Evolutionary conservation across 106 monocot genomes (phyloP).

Genomic region (Allium fistulosum): DNA sequence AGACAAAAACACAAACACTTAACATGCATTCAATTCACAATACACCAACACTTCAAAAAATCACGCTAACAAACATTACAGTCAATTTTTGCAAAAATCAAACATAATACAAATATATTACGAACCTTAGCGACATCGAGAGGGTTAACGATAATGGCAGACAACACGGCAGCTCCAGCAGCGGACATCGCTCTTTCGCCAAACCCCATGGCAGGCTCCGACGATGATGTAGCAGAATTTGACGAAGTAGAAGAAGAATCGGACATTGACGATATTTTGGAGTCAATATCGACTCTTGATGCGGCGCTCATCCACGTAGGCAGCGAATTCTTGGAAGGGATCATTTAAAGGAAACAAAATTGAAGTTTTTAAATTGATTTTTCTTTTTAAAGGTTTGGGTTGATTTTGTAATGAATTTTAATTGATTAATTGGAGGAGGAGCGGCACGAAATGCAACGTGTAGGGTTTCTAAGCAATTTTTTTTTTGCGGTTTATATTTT

Average conservation of each 20-base stretch:
- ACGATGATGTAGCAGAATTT: neutral
- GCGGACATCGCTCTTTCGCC: slow-evolving; percentile 74
- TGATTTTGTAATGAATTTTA: too few species aligned
- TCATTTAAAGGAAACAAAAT: too few species aligned
- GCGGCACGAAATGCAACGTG: too few species aligned
- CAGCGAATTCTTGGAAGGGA: neutral
- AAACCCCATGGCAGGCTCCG: slow-evolving; percentile 47
- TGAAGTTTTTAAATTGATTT: too few species aligned
- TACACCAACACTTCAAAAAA: neutral
- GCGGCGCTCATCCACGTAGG: slow-evolving; percentile 49
- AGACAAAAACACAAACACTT: neutral
- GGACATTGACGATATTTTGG: slow-evolving; percentile 4
- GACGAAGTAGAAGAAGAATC: slow-evolving; percentile 10
- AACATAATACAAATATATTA: neutral
- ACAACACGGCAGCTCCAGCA: slow-evolving; percentile 83
- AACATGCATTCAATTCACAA: neutral
- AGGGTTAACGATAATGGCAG: slow-evolving; percentile 86
- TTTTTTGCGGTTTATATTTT: too few species aligned
- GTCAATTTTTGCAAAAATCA: neutral
- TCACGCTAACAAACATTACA: neutral
- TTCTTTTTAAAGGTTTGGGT: too few species aligned
- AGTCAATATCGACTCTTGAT: slow-evolving; percentile 46
- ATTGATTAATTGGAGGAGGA: too few species aligned
- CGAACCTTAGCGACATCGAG: slow-evolving; percentile 90
- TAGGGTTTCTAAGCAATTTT: too few species aligned